Evolutionary conservation across 2,329 filamentous ascomycete species (phyloP).

Genomic region (Fusarium camptoceras): DNA sequence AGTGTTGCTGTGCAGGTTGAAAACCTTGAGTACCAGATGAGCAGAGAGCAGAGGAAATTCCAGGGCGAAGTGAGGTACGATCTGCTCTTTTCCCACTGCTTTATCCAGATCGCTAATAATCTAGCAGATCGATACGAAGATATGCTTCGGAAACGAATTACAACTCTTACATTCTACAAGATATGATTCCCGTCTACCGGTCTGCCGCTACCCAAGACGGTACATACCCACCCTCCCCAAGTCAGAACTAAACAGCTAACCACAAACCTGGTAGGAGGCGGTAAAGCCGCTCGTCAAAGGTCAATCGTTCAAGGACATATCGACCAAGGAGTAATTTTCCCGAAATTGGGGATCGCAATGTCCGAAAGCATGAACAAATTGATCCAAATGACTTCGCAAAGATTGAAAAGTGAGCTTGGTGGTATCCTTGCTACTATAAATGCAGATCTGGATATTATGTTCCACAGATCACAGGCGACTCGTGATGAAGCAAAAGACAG

Average conservation of each 20-base stretch:
- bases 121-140: slow-evolving; percentile 11
- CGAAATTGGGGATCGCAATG: neutral
- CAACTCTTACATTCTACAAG: slow-evolving; percentile 28
- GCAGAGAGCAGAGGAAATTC: slow-evolving; percentile 1
- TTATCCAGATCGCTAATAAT: neutral
- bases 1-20: neutral
- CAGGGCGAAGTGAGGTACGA: slow-evolving; percentile 14
- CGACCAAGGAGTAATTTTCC: slow-evolving; percentile 1
- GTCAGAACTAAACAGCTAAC: neutral
- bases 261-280: neutral
- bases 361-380: slow-evolving; percentile 3
- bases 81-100: no score
- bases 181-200: slow-evolving; percentile 25
- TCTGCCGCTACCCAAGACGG: neutral
- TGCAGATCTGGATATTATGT: slow-evolving; percentile 3
- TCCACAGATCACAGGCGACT: neutral
- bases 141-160: slow-evolving; percentile 28
- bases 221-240: neutral
- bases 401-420: neutral
- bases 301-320: slow-evolving; percentile 9
- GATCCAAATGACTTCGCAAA: neutral
- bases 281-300: slow-evolving; percentile 2
- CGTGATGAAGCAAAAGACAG: neutral
- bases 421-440: neutral
- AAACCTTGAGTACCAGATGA: slow-evolving; percentile 13